These are phyloP conservation scores for Kazachstania bromeliacearum DNA, from an alignment of 805 yeast species.

Conservation along the genomic window DNA sequence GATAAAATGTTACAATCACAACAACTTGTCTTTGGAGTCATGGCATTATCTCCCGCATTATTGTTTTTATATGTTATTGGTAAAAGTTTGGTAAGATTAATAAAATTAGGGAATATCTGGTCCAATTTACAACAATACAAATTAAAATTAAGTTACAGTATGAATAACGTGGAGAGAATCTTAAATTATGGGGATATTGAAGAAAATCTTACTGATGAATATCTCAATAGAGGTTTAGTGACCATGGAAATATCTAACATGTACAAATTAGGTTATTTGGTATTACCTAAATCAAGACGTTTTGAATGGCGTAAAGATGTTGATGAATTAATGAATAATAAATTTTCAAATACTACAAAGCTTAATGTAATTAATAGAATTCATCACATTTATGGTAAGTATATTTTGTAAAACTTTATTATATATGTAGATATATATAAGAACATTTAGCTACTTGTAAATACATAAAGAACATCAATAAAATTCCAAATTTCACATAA, in stretches of 20 bases:
- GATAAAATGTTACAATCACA: slow-evolving; percentile 84
- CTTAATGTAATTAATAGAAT: slow-evolving; percentile 45
- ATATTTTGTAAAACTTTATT: slow-evolving; percentile 1
- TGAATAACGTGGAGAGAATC: slow-evolving; percentile 54
- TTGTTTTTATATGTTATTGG: slow-evolving; percentile 43
- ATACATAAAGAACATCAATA: no score
- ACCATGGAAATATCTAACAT: slow-evolving; percentile 58
- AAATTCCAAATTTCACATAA: no score
- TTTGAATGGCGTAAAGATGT: slow-evolving; percentile 56
- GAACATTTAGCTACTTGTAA: no score
- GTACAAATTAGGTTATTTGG: slow-evolving; percentile 37
- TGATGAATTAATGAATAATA: slow-evolving; percentile 43
- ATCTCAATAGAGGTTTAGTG: slow-evolving; percentile 44
- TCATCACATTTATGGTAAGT: slow-evolving; percentile 48
- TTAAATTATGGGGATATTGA: slow-evolving; percentile 27
- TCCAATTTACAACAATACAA: slow-evolving; percentile 21
- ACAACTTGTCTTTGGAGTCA: slow-evolving; percentile 85
- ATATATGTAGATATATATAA: slow-evolving; percentile 1
- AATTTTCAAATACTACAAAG: slow-evolving; percentile 32
- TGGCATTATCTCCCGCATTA: slow-evolving; percentile 78
- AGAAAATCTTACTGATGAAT: slow-evolving; percentile 19
- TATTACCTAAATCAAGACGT: slow-evolving; percentile 43
- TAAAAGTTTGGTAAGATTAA: slow-evolving; percentile 25
- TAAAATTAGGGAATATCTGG: slow-evolving; percentile 21
- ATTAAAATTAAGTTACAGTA: slow-evolving; percentile 24